Conservation (phyloP, 371 early-diverging fungal genomes). For the Lichtheimia ramosa region DNA sequence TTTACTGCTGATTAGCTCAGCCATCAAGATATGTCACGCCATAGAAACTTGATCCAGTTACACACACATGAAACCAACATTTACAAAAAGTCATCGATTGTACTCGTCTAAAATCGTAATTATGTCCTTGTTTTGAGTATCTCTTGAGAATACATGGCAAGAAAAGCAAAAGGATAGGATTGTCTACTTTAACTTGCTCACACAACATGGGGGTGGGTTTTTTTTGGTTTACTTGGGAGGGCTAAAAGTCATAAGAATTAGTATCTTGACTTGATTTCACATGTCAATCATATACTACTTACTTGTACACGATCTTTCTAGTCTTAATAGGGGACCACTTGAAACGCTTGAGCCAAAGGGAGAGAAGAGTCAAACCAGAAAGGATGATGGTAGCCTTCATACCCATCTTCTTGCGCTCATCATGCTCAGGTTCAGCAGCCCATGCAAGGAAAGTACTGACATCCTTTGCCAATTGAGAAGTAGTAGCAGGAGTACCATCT, state of each 20-base stretch:
- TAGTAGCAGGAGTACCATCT: conserved; percentile 96
- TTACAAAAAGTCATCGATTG: too few relatives aligned
- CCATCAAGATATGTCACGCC: too few relatives aligned
- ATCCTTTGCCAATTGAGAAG: conserved; percentile 98
- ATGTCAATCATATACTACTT: conserved; percentile 16
- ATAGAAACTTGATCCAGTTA: too few relatives aligned
- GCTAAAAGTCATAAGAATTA: conserved; percentile 10
- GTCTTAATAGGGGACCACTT: conserved; percentile 79
- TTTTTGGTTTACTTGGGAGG: conserved; percentile 26
- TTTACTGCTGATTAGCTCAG: too few relatives aligned
- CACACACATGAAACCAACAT: too few relatives aligned
- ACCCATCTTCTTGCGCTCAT: conserved; percentile 96
- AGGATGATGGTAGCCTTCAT: conserved; percentile 82
- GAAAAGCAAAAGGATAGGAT: too few relatives aligned
- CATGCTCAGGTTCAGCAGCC: conserved; percentile 97
- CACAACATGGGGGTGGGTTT: too few relatives aligned
- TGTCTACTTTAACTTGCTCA: too few relatives aligned
- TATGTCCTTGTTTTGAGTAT: too few relatives aligned
- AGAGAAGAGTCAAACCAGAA: conserved; percentile 56
- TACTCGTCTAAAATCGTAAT: too few relatives aligned
- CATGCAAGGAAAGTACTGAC: conserved; percentile 92
- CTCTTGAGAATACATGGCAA: too few relatives aligned
- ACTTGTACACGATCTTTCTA: conserved; percentile 81
- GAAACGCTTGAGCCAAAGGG: conserved; percentile 79
- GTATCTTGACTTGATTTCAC: too few relatives aligned